Evolutionary conservation across 2,329 filamentous ascomycete species (phyloP).

Genomic region (Alternaria novae-zelandiae): DNA sequence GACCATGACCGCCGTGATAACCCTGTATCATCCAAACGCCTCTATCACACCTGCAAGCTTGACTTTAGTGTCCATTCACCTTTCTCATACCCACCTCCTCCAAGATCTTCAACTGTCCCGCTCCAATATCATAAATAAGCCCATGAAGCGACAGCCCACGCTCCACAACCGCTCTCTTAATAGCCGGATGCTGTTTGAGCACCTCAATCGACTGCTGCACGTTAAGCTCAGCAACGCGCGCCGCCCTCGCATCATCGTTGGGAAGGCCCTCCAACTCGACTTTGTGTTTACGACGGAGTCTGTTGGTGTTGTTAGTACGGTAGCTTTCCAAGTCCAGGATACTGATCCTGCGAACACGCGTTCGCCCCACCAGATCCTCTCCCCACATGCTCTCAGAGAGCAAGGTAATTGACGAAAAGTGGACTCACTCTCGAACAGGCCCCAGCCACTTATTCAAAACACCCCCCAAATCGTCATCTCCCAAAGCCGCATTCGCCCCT

Average conservation of each 20-base stretch:
- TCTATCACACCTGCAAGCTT: too few species aligned
- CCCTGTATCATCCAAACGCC: background rate
- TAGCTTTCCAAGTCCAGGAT: background rate
- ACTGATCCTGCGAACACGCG: background rate
- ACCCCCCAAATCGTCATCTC: constrained; percentile 63
- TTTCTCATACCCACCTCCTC: constrained; percentile 37
- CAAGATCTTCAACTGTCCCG: constrained; percentile 61
- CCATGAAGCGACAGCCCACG: constrained; percentile 78
- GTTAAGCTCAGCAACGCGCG: constrained; percentile 77
- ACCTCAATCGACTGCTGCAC: constrained; percentile 72
- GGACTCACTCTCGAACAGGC: constrained; percentile 56
- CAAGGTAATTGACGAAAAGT: background rate
- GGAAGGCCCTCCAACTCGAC: constrained; percentile 56
- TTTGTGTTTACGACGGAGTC: constrained; percentile 60
- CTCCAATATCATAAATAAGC: constrained; percentile 72
- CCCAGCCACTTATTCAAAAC: constrained; percentile 67
- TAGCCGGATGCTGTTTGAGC: constrained; percentile 70
- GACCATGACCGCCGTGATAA: background rate
- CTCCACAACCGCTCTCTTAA: constrained; percentile 73
- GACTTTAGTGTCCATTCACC: constrained; percentile 5
- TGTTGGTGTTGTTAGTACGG: background rate
- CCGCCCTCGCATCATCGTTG: constrained; percentile 56
- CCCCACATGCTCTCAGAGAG: background rate
- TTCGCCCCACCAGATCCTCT: background rate
- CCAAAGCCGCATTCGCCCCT: constrained; percentile 62